These are phyloP conservation scores for Cymbidium sinense DNA, from an alignment of 106 monocot species.

Conservation along the genomic window DNA sequence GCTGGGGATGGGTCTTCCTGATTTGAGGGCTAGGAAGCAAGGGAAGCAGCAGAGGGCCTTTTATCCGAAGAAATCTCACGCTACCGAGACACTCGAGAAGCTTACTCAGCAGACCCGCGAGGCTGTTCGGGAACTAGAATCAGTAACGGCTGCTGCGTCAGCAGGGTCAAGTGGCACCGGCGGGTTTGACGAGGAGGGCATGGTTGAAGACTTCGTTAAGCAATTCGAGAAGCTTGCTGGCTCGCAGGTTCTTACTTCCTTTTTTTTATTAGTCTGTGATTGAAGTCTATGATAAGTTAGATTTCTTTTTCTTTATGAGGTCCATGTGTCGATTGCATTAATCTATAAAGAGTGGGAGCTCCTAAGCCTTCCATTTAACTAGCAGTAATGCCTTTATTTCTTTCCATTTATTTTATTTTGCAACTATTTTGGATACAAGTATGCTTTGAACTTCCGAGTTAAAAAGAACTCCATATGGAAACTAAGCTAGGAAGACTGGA, in stretches of 20 bases:
- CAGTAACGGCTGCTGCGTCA: conserved; percentile 3
- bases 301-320: neutral
- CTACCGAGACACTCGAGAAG: conserved; percentile 16
- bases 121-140: conserved; percentile 17
- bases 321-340: neutral
- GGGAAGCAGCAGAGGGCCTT: neutral
- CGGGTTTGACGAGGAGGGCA: conserved; percentile 19
- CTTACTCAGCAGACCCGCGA: conserved; percentile 22
- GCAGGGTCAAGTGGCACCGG: conserved; percentile 1
- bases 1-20: conserved; percentile 12
- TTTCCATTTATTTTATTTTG: neutral
- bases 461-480: neutral
- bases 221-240: conserved; percentile 25
- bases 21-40: conserved; percentile 2
- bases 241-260: conserved; percentile 11
- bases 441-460: neutral
- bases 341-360: neutral
- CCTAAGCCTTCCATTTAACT: neutral
- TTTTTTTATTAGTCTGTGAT: neutral
- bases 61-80: conserved; percentile 1
- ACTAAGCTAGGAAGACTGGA: neutral
- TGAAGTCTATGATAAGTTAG: neutral
- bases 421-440: neutral
- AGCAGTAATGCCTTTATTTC: neutral
- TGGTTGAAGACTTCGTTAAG: conserved; percentile 22